Base-by-base conservation (phyloP, 1,139 yeast genomes). In the Hemisphaericaspora subhashii region DNA sequence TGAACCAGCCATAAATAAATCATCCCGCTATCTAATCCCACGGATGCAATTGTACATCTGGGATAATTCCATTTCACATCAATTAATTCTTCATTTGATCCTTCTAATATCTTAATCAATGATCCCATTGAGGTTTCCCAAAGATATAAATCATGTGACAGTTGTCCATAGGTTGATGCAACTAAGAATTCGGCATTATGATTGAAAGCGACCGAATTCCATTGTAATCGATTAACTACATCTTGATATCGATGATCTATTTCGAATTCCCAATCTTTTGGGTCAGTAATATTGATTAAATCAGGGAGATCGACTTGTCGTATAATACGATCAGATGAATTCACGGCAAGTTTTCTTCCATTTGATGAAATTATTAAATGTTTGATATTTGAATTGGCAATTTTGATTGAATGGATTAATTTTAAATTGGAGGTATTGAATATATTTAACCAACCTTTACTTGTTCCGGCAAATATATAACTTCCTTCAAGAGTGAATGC, bases 121-220 rank as follows among this genome's bases (percentile, higher is more conserved):
- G 95, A 82, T 0, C 97, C 98, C 72, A 86, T 74, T 10, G 81
- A 72, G 0, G 96, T 86, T 55, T 92, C 98, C 98, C 98, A 90
- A 44, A 92, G 77, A 58, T 89, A 90, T 35, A 92, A 72, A 52
- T 88, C 96, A 54, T 89, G 96, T 2, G 88, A 82, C 11, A 87
- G 79, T 21, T 86, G 84, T 15, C 95, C 96, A 56, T 79, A 85
- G 0, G 96, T 86, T 1, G 95, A 83, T 0, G 97, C 98, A 36
- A 88, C 81, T 11, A 90, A 64, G 58, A 86, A 90, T 46, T 90
- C 98, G 0, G 86, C 92, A 45, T 83, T 81, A 47, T 84, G 81
- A 50, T 83, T 83, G 62, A 87, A 83, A 10, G 82, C 69, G 1
- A 87, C 82, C 1, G 89, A 72, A 57, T 89, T 89, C 97, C 97